phyloP scores from a whole-genome alignment of 139 green algal species.

The Volvox africanus region DNA sequence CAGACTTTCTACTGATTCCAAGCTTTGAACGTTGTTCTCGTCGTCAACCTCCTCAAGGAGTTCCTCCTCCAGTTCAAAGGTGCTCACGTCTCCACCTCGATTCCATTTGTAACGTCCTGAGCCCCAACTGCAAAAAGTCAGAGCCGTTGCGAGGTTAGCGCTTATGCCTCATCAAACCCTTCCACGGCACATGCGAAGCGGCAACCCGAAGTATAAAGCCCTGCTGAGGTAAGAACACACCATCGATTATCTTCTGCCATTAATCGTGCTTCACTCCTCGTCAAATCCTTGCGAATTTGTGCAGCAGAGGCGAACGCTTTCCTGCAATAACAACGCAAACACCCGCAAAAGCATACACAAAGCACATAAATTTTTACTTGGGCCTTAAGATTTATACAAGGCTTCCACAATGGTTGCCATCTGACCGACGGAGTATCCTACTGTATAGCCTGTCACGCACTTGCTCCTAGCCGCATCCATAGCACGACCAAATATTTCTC shows the following conservation, averaged over 20 bases:
- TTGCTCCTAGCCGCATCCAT: background rate
- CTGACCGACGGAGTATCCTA: too few relatives aligned
- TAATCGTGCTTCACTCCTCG: background rate
- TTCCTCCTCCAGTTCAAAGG: background rate
- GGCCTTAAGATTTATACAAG: too few relatives aligned
- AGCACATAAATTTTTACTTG: background rate
- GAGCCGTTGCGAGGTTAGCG: background rate
- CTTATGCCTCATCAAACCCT: background rate
- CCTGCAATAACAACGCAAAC: background rate
- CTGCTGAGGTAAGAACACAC: constrained; percentile 1
- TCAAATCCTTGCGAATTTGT: background rate
- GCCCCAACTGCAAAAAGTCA: background rate
- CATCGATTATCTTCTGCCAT: constrained; percentile 15
- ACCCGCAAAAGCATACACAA: background rate
- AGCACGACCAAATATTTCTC: constrained; percentile 17
- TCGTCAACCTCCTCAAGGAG: background rate
- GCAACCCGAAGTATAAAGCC: background rate
- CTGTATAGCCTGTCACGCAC: background rate
- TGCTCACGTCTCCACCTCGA: background rate
- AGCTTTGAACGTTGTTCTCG: background rate
- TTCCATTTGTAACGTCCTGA: background rate
- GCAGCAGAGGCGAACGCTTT: background rate
- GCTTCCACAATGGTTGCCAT: too few relatives aligned
- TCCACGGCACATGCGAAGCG: background rate
- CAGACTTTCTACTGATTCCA: background rate